Evolutionary conservation across 208 protist species (phyloP).

Genomic region (Trypanosoma conorhini): DNA sequence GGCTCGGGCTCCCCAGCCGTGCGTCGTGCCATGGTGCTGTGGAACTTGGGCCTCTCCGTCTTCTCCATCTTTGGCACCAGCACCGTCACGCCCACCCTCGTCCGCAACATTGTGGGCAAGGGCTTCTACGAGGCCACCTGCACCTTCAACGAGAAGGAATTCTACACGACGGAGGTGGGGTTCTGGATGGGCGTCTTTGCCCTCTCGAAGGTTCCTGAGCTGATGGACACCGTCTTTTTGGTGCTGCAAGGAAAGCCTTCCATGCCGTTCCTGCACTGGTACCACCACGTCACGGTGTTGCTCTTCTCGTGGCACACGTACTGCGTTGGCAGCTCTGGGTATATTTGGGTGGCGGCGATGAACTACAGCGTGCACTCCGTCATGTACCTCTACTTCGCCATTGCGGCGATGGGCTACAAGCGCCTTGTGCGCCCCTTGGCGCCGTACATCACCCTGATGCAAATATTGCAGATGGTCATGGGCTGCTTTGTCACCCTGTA

Average conservation of each 20-base stretch:
- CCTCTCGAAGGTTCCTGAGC: slow-evolving; percentile 65
- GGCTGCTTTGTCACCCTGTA: slow-evolving; percentile 28
- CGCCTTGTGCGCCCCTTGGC: slow-evolving; percentile 22
- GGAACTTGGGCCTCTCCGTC: slow-evolving; percentile 51
- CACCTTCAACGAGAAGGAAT: slow-evolving; percentile 28
- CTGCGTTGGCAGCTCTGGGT: slow-evolving; percentile 16
- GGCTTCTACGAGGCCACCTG: slow-evolving; percentile 30
- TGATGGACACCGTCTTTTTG: slow-evolving; percentile 74
- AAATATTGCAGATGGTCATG: slow-evolving; percentile 46
- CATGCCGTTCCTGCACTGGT: slow-evolving; percentile 84
- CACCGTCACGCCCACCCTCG: slow-evolving; percentile 28
- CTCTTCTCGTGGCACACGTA: slow-evolving; percentile 55
- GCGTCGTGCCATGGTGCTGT: slow-evolving; percentile 33
- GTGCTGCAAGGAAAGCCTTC: slow-evolving; percentile 60
- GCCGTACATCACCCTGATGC: slow-evolving; percentile 39
- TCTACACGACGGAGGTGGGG: slow-evolving; percentile 31
- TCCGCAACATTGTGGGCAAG: slow-evolving; percentile 18
- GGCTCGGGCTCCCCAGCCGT: slow-evolving; percentile 14
- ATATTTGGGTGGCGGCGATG: slow-evolving; percentile 39
- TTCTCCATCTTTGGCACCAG: slow-evolving; percentile 47
- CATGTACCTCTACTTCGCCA: slow-evolving; percentile 56
- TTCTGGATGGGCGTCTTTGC: slow-evolving; percentile 49
- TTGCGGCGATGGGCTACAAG: slow-evolving; percentile 25
- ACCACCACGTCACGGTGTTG: slow-evolving; percentile 48
- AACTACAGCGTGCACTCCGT: slow-evolving; percentile 48